phyloP scores from a whole-genome alignment of 1,284 basidiomycete species.

The Boletus nobilissimus region DNA sequence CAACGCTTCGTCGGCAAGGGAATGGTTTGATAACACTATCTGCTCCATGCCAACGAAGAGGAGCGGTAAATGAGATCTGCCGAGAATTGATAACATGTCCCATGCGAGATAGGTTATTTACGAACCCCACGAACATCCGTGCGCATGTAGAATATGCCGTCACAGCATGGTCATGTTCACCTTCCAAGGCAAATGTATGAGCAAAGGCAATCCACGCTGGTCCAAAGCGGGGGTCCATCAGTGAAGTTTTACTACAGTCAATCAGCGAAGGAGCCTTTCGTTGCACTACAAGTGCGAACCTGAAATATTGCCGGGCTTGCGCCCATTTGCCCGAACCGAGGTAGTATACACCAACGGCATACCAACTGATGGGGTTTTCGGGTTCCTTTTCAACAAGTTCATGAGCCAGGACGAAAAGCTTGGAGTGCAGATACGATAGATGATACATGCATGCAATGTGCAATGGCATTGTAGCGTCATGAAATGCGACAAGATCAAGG shows the following conservation, averaged over 20 bases:
- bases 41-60: constrained; percentile 99
- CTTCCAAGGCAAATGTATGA: constrained; percentile 96
- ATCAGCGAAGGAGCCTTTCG: constrained; percentile 6
- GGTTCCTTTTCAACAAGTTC: constrained; percentile 95
- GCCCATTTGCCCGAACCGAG: constrained; percentile 86
- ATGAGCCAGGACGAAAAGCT: constrained; percentile 95
- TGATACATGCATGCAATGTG: constrained; percentile 99
- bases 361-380: constrained; percentile 94
- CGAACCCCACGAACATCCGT: constrained; percentile 91
- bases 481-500: constrained; percentile 80
- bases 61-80: constrained; percentile 89
- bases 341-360: constrained; percentile 99
- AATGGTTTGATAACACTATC: constrained; percentile 86
- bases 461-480: constrained; percentile 88
- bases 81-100: constrained; percentile 18
- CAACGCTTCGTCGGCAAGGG: constrained; percentile 89
- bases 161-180: constrained; percentile 98
- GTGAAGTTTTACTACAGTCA: constrained; percentile 82
- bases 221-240: constrained; percentile 97
- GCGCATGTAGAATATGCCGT: constrained; percentile 98
- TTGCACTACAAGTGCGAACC: constrained; percentile 57
- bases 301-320: constrained; percentile 92
- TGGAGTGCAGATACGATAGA: constrained; percentile 88
- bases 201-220: constrained; percentile 99
- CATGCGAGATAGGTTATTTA: constrained; percentile 15